These are phyloP conservation scores for Pseudogymnoascus sp. DNA, from an alignment of 2,329 filamentous ascomycete genomes.

Conservation along the genomic window DNA sequence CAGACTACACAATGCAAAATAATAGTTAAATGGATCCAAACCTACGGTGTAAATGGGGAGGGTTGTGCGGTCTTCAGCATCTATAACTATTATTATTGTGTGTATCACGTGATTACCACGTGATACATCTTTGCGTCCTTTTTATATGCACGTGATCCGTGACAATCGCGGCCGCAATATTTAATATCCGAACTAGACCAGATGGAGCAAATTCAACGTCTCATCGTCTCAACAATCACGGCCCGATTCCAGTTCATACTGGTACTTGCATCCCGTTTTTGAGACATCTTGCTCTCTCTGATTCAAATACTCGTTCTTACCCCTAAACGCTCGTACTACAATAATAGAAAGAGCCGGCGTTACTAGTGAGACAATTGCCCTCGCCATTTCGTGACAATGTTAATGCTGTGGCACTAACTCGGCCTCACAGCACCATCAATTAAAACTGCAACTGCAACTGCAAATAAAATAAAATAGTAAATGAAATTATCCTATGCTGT, in stretches of 20 bases:
- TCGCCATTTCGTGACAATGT: background rate
- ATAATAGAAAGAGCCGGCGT: background rate
- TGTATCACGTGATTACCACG: background rate
- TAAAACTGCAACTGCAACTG: background rate
- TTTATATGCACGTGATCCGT: background rate
- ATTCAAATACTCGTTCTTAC: background rate
- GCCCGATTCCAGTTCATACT: background rate
- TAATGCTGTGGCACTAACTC: background rate
- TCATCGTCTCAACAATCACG: background rate
- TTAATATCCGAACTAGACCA: background rate
- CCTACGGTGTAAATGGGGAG: background rate
- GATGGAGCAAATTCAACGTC: background rate
- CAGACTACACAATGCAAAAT: background rate
- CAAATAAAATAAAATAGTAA: background rate
- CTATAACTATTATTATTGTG: too few species aligned
- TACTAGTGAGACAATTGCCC: background rate
- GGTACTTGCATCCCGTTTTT: background rate
- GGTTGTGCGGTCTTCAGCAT: background rate
- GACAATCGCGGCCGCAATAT: background rate
- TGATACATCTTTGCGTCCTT: background rate
- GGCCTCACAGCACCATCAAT: background rate
- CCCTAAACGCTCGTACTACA: background rate
- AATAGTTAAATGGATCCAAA: too few species aligned
- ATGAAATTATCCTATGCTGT: background rate
- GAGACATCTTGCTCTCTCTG: background rate